A percentile compares a stretch with the other conserved stretches of the same genome.
Evolutionary conservation across 2,329 filamentous ascomycete species (phyloP).

Genomic region (Penicillium concentricum): DNA sequence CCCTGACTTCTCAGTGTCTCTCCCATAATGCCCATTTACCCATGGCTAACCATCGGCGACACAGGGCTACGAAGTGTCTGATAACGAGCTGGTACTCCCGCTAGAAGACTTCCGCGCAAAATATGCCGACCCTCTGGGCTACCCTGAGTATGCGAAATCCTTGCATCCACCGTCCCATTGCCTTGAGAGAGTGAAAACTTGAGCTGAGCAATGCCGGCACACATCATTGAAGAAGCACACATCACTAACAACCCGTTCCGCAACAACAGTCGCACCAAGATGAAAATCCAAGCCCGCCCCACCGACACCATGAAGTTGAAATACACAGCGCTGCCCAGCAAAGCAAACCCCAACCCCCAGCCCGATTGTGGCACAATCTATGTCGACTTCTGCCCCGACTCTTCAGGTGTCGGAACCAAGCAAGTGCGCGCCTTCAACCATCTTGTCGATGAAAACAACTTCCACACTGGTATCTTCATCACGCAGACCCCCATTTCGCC

Average conservation of each 20-base stretch:
- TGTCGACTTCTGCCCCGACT: constrained; percentile 84
- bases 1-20: not conserved
- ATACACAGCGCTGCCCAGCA: constrained; percentile 70
- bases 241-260: constrained; percentile 10
- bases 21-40: constrained; percentile 6
- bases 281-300: constrained; percentile 86
- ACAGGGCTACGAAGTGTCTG: constrained; percentile 88
- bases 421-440: constrained; percentile 89
- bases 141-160: constrained; percentile 64
- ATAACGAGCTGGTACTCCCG: constrained; percentile 83
- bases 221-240: not conserved
- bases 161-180: not conserved
- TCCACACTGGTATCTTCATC: constrained; percentile 88
- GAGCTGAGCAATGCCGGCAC: not conserved
- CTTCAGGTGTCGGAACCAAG: constrained; percentile 75
- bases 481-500: constrained; percentile 78
- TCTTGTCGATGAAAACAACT: constrained; percentile 74
- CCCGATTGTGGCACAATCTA: constrained; percentile 84
- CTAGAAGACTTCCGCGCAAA: constrained; percentile 75
- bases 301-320: constrained; percentile 80
- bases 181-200: constrained; percentile 9
- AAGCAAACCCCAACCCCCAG: constrained; percentile 67
- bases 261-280: constrained; percentile 66
- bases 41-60: constrained; percentile 19
- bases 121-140: constrained; percentile 71